Conservation (phyloP, 2,329 filamentous ascomycete species). For the Fusarium sp. region DNA sequence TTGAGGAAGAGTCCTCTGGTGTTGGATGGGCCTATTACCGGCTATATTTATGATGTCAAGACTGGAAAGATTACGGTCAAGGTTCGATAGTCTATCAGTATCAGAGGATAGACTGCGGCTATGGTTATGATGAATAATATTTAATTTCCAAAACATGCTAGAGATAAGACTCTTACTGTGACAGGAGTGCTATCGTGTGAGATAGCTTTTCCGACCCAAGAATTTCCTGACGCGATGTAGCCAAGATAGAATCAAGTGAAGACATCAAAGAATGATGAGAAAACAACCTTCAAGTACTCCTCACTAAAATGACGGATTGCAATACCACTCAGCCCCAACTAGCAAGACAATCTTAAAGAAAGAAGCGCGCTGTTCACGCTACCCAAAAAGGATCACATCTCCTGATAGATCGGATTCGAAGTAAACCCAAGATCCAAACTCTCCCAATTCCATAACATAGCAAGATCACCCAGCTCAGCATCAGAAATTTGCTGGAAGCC, state of each 20-base stretch:
- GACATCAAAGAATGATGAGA: not conserved
- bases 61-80: slow-evolving; percentile 65
- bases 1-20: slow-evolving; percentile 70
- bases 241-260: not conserved
- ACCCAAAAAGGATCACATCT: not conserved
- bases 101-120: too few relatives aligned
- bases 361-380: not conserved
- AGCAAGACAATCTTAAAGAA: not conserved
- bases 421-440: slow-evolving; percentile 18
- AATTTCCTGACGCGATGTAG: not conserved
- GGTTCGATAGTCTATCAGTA: not conserved
- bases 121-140: not conserved
- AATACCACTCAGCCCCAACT: not conserved
- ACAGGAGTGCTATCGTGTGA: not conserved
- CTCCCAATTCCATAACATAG: slow-evolving; percentile 30
- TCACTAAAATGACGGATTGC: not conserved
- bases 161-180: not conserved
- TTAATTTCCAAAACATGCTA: not conserved
- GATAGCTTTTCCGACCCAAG: too few relatives aligned
- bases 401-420: slow-evolving; percentile 25
- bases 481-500: slow-evolving; percentile 20
- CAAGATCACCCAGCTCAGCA: slow-evolving; percentile 17
- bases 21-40: slow-evolving; percentile 71
- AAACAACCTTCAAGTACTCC: not conserved
- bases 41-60: slow-evolving; percentile 83